A percentile compares a stretch with the other conserved stretches of the same genome.
Evolutionary conservation across 257 asterid genomes (phyloP).

Genomic region (Apocynum venetum): DNA sequence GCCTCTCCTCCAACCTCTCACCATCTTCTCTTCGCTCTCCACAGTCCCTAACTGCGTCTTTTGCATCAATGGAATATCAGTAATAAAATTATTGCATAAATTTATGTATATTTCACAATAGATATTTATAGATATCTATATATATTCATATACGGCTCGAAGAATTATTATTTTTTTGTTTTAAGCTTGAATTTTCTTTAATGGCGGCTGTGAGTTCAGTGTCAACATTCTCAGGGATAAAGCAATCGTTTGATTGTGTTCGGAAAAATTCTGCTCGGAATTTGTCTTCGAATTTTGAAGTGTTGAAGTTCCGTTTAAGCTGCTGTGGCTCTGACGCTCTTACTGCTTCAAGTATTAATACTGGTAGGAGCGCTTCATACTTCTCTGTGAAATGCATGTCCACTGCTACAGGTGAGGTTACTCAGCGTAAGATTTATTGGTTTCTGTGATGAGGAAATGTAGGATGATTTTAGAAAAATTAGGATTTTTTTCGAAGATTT

Average conservation of each 20-base stretch:
- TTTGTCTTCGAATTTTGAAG: slow-evolving; percentile 21
- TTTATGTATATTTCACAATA: not conserved
- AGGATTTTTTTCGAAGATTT: not conserved
- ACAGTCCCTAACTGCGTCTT: not conserved
- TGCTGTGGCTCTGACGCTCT: slow-evolving; percentile 28
- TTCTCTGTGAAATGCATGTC: slow-evolving; percentile 64
- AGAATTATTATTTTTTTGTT: not conserved
- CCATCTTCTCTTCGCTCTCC: not conserved
- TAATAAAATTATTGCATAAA: not conserved
- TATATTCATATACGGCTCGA: not conserved
- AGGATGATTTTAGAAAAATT: not conserved
- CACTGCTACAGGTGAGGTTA: slow-evolving; percentile 45
- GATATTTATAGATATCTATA: not conserved
- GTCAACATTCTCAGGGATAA: slow-evolving; percentile 21
- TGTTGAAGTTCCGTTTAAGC: slow-evolving; percentile 45
- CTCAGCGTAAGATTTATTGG: not conserved
- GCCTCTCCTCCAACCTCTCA: slow-evolving; percentile 1
- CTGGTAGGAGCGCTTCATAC: slow-evolving; percentile 35
- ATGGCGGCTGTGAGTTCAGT: slow-evolving; percentile 30
- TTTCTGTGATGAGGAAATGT: not conserved
- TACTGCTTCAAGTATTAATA: not conserved
- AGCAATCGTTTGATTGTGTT: slow-evolving; percentile 17
- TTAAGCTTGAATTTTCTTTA: not conserved
- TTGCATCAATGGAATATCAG: slow-evolving; percentile 9
- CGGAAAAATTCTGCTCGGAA: slow-evolving; percentile 19